Percentiles rank a stretch among this genome's conserved stretches.
Conservation (phyloP, 2,329 filamentous ascomycete genomes). For the Pseudocercospora eumusae region DNA sequence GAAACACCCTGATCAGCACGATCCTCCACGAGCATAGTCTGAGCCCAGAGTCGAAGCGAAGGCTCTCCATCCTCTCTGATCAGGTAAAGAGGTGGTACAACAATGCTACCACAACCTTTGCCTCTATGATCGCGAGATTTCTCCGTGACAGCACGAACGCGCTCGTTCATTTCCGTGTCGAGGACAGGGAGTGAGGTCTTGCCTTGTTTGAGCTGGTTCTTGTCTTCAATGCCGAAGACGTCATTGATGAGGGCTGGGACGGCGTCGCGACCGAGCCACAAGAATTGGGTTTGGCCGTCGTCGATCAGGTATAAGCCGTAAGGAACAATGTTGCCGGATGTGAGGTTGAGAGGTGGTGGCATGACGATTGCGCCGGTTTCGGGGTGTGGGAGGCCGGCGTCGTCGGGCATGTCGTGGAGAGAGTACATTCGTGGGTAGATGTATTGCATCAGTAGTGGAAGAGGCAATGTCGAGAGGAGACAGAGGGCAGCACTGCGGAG, state of each 20-base stretch:
- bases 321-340: constrained; percentile 80
- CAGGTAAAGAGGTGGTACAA: constrained; percentile 89
- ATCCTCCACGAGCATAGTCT: constrained; percentile 93
- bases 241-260: constrained; percentile 85
- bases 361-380: constrained; percentile 87
- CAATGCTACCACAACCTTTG: constrained; percentile 87
- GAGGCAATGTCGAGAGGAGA: constrained; percentile 86
- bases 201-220: constrained; percentile 82
- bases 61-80: constrained; percentile 96
- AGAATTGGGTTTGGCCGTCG: constrained; percentile 94
- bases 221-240: constrained; percentile 85
- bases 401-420: constrained; percentile 94
- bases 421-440: constrained; percentile 71
- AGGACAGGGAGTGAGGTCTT: constrained; percentile 84
- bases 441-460: constrained; percentile 88
- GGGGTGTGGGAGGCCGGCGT: constrained; percentile 79
- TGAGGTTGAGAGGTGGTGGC: constrained; percentile 80
- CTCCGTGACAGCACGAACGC: constrained; percentile 82
- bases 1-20: constrained; percentile 91
- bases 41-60: constrained; percentile 91
- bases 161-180: constrained; percentile 95
- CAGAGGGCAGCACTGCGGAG: constrained; percentile 90
- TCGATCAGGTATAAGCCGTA: constrained; percentile 96
- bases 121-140: constrained; percentile 88
- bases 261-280: constrained; percentile 92